These are phyloP conservation scores for Monosiga brevicollis DNA, from an alignment of 78 protist genomes.

Conservation along the genomic window DNA sequence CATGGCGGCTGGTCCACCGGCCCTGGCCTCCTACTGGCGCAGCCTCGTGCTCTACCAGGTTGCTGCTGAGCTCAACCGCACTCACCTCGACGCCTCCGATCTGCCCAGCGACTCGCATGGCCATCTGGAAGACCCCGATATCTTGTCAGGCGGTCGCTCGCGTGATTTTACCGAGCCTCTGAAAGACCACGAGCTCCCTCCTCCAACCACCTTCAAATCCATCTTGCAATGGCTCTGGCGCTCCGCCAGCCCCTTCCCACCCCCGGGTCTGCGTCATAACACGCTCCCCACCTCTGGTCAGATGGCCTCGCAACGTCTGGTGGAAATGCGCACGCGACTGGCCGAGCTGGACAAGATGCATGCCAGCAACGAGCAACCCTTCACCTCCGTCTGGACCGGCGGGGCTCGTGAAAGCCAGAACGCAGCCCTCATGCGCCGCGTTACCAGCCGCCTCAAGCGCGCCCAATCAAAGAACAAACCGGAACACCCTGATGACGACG, in stretches of 20 bases:
- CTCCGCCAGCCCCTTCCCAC: neutral
- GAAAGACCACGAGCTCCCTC: neutral
- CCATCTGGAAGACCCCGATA: neutral
- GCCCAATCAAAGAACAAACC: too few relatives aligned
- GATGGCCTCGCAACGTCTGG: neutral
- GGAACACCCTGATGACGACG: too few relatives aligned
- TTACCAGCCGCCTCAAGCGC: too few relatives aligned
- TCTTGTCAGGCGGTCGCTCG: neutral
- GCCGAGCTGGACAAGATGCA: too few relatives aligned
- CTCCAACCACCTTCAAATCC: neutral
- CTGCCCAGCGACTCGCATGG: neutral
- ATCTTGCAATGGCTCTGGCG: neutral
- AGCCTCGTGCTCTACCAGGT: neutral
- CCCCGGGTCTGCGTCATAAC: neutral
- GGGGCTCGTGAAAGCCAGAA: too few relatives aligned
- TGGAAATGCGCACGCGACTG: too few relatives aligned
- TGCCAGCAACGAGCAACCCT: too few relatives aligned
- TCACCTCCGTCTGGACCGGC: too few relatives aligned
- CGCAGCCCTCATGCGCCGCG: too few relatives aligned
- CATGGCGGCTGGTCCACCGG: neutral
- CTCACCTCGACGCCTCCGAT: neutral
- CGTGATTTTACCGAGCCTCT: slow-evolving; percentile 4
- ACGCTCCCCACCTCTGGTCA: neutral
- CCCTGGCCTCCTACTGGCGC: neutral
- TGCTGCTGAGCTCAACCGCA: neutral